phyloP scores from a whole-genome alignment of 345 rosid species.

The Tarenaya hassleriana region DNA sequence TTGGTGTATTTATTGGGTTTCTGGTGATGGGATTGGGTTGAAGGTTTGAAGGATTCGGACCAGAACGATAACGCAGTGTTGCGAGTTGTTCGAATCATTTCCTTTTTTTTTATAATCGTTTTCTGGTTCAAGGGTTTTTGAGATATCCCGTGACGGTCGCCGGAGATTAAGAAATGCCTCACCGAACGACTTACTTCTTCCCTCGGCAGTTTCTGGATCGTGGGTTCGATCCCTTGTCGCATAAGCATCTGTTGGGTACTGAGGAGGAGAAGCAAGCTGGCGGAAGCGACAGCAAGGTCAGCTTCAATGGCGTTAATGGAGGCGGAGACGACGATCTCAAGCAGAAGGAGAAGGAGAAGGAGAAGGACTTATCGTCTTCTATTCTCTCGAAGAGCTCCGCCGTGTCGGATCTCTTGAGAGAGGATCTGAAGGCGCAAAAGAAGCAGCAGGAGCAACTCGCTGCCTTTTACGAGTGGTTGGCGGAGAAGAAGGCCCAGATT shows the following conservation, averaged over 20 bases:
- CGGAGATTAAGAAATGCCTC: slow-evolving; percentile 57
- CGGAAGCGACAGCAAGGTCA: slow-evolving; percentile 1
- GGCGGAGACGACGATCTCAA: neutral
- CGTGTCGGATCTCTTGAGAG: slow-evolving; percentile 51
- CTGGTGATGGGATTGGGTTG: slow-evolving; percentile 18
- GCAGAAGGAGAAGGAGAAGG: slow-evolving; percentile 8
- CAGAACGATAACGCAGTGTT: no score
- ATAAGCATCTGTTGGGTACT: slow-evolving; percentile 27
- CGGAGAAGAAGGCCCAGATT: slow-evolving; percentile 42
- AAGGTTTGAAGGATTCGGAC: neutral
- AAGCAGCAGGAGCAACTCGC: slow-evolving; percentile 53
- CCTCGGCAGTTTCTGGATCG: slow-evolving; percentile 94
- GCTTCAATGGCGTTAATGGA: slow-evolving; percentile 14
- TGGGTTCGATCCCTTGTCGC: slow-evolving; percentile 46
- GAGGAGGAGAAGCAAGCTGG: slow-evolving; percentile 48
- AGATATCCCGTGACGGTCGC: slow-evolving; percentile 8
- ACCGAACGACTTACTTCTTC: slow-evolving; percentile 92
- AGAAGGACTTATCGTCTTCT: slow-evolving; percentile 10
- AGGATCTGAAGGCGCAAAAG: slow-evolving; percentile 36
- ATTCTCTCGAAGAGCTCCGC: slow-evolving; percentile 22
- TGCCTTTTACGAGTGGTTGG: slow-evolving; percentile 59
- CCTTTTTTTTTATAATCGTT: no score
- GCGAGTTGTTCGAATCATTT: no score
- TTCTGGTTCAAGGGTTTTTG: neutral
- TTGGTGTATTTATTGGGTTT: neutral